phyloP scores from a whole-genome alignment of 306 rosid species.

The Quercus ilex region DNA sequence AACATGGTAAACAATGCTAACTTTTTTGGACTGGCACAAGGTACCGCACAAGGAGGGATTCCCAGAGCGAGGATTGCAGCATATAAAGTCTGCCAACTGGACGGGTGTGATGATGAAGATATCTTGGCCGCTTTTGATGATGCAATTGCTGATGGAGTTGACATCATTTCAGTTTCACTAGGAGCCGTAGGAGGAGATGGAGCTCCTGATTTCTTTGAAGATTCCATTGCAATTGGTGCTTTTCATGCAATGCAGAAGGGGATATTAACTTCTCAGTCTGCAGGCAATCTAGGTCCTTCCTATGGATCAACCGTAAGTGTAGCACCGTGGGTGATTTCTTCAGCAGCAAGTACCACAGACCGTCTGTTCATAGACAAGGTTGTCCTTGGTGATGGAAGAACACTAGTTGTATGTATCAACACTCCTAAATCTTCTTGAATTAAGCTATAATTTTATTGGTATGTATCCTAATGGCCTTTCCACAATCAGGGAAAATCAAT shows the following conservation, averaged over 20 bases:
- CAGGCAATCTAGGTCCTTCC: conserved; percentile 25
- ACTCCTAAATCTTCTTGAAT: too few species aligned
- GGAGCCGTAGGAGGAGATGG: not conserved
- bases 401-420: not conserved
- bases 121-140: conserved; percentile 38
- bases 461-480: too few species aligned
- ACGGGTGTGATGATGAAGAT: not conserved
- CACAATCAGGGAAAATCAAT: conserved; percentile 2
- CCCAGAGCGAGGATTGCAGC: conserved; percentile 22
- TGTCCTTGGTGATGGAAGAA: conserved; percentile 15
- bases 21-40: conserved; percentile 15
- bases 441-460: too few species aligned
- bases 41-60: conserved; percentile 20
- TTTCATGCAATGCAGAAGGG: conserved; percentile 41
- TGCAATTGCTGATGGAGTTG: conserved; percentile 48
- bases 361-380: conserved; percentile 7
- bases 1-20: not conserved
- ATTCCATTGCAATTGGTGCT: conserved; percentile 27
- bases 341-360: conserved; percentile 22
- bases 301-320: not conserved
- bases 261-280: conserved; percentile 27
- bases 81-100: not conserved
- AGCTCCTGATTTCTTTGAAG: not conserved
- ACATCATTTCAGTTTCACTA: conserved; percentile 21
- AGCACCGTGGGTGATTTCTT: conserved; percentile 26